These are phyloP conservation scores for Sugiyamaella mastotermitis DNA, from an alignment of 805 yeast species.

Conservation along the genomic window DNA sequence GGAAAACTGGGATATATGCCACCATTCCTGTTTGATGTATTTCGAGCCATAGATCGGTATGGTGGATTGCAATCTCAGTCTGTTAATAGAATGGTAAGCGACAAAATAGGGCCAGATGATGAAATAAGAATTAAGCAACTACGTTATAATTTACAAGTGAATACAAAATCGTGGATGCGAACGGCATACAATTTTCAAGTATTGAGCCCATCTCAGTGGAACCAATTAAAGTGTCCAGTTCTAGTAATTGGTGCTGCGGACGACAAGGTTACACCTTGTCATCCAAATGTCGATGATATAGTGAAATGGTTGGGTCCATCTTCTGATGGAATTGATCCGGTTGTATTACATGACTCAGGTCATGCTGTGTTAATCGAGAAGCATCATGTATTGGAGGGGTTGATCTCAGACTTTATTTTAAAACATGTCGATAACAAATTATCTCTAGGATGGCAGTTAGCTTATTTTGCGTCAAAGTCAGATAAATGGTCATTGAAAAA, in stretches of 20 bases:
- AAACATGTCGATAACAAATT: constrained; percentile 45
- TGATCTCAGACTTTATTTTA: constrained; percentile 52
- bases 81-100: constrained; percentile 49
- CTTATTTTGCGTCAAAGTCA: constrained; percentile 45
- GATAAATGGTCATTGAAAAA: constrained; percentile 76
- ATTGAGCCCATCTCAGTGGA: constrained; percentile 41
- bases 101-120: constrained; percentile 27
- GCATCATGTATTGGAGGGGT: constrained; percentile 60
- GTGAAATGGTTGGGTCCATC: constrained; percentile 25
- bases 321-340: constrained; percentile 34
- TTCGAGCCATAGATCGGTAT: constrained; percentile 53
- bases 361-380: constrained; percentile 59
- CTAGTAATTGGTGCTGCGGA: constrained; percentile 53
- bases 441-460: constrained; percentile 66
- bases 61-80: constrained; percentile 58
- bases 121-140: constrained; percentile 51
- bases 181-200: constrained; percentile 47
- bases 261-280: constrained; percentile 51
- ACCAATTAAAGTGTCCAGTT: constrained; percentile 36
- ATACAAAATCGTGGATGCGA: constrained; percentile 46
- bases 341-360: constrained; percentile 42
- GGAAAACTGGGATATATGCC: constrained; percentile 26
- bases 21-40: constrained; percentile 41
- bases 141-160: constrained; percentile 64
- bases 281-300: constrained; percentile 29